A percentile compares a stretch with the other conserved stretches of the same genome.
These are phyloP conservation scores for Leishmania gerbilli DNA, from an alignment of 208 protist species.

Conservation along the genomic window DNA sequence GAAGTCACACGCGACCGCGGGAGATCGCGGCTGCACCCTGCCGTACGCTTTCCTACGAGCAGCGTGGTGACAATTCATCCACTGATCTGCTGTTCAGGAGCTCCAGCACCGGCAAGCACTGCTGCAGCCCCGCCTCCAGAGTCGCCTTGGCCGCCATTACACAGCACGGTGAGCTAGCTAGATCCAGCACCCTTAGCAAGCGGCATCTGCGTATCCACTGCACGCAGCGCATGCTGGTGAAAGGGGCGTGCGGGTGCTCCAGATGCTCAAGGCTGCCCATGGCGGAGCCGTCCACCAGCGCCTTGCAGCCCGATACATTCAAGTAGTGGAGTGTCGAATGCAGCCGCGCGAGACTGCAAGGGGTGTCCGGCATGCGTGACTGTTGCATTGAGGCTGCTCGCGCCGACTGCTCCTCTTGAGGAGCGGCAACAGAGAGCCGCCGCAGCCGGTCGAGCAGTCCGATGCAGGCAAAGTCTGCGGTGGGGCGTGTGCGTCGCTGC, in stretches of 20 bases:
- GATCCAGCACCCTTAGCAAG: constrained; percentile 18
- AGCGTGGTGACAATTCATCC: not conserved
- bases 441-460: too few species aligned
- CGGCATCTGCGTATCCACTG: constrained; percentile 9
- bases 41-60: not conserved
- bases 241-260: constrained; percentile 66
- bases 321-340: too few species aligned
- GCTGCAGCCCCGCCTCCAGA: constrained; percentile 5
- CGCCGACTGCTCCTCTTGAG: not conserved
- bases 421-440: too few species aligned
- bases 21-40: not conserved
- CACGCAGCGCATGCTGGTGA: constrained; percentile 43
- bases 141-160: not conserved
- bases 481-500: too few species aligned
- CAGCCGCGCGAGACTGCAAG: too few species aligned
- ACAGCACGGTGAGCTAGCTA: constrained; percentile 19
- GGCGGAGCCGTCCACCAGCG: too few species aligned
- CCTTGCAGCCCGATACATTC: too few species aligned
- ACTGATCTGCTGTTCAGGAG: constrained; percentile 9
- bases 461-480: too few species aligned
- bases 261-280: too few species aligned
- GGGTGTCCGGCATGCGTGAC: too few species aligned
- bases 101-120: constrained; percentile 17
- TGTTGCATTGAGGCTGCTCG: too few species aligned
- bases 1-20: not conserved